Evolutionary conservation across 805 yeast species (phyloP).

Genomic region (Diddensiella transvaalensis): DNA sequence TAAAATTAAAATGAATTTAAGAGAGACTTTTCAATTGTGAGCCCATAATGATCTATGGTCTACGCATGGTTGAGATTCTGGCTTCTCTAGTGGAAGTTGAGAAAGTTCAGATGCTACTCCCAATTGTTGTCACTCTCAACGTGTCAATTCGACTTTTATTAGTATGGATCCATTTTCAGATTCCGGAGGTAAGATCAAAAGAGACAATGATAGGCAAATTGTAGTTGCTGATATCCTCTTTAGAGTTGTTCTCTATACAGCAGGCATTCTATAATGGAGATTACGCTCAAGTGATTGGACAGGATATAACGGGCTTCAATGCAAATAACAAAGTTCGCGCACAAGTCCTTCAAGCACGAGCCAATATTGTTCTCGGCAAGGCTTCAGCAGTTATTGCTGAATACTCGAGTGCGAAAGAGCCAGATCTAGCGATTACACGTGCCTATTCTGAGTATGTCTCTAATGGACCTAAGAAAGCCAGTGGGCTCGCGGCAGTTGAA

Average conservation of each 20-base stretch:
- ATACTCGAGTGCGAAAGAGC: slow-evolving; percentile 23
- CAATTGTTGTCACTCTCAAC: slow-evolving; percentile 1
- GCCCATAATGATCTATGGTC: too few relatives aligned
- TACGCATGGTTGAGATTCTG: too few relatives aligned
- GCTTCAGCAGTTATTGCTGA: slow-evolving; percentile 30
- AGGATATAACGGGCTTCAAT: slow-evolving; percentile 27
- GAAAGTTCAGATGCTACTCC: too few relatives aligned
- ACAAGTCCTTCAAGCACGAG: slow-evolving; percentile 34
- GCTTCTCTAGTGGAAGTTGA: too few relatives aligned
- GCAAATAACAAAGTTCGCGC: slow-evolving; percentile 28
- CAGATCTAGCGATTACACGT: slow-evolving; percentile 26
- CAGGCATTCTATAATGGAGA: slow-evolving; percentile 42
- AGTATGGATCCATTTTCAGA: slow-evolving; percentile 30
- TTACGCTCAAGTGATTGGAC: slow-evolving; percentile 32
- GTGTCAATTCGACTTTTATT: too few relatives aligned
- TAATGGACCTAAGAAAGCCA: slow-evolving; percentile 25
- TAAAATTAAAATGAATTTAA: too few relatives aligned
- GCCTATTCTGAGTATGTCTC: slow-evolving; percentile 27
- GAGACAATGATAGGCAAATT: too few relatives aligned
- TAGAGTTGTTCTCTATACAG: slow-evolving; percentile 35
- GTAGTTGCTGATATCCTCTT: slow-evolving; percentile 19
- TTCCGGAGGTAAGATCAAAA: slow-evolving; percentile 25
- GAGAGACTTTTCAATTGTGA: too few relatives aligned
- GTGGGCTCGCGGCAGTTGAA: slow-evolving; percentile 19
- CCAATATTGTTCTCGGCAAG: slow-evolving; percentile 36